These are phyloP conservation scores for Haplosporangium sp. DNA, from an alignment of 371 early-diverging fungal genomes.

Conservation along the genomic window DNA sequence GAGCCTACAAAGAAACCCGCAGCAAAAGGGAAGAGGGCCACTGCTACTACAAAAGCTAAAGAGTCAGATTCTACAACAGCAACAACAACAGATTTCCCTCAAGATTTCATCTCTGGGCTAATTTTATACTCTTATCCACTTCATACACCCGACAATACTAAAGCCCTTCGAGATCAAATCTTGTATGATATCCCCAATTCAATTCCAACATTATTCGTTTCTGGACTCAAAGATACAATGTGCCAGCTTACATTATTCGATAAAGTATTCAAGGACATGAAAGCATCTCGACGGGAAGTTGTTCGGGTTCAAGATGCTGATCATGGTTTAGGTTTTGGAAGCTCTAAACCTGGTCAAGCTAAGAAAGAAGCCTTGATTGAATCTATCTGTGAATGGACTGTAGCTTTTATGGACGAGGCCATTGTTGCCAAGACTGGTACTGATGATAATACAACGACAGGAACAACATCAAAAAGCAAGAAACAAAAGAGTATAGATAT, in stretches of 20 bases:
- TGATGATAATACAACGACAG: no score
- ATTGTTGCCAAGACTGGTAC: constrained; percentile 2
- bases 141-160: constrained; percentile 38
- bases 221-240: constrained; percentile 52
- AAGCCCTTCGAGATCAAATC: constrained; percentile 46
- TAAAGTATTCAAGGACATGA: constrained; percentile 43
- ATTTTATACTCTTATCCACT: constrained; percentile 42
- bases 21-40: neutral
- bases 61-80: neutral
- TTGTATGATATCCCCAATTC: constrained; percentile 30
- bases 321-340: constrained; percentile 47
- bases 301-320: constrained; percentile 37
- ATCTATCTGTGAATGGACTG: constrained; percentile 26
- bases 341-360: constrained; percentile 20
- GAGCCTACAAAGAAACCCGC: neutral
- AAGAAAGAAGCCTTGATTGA: constrained; percentile 39
- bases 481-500: neutral
- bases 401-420: constrained; percentile 38
- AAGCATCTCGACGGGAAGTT: constrained; percentile 26
- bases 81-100: constrained; percentile 6
- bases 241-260: constrained; percentile 31
- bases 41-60: neutral
- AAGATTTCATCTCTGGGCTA: constrained; percentile 30
- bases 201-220: constrained; percentile 31
- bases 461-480: neutral